Evolutionary conservation across 2,329 filamentous ascomycete species (phyloP).

Genomic region (Pyrenophora tritici-repentis): DNA sequence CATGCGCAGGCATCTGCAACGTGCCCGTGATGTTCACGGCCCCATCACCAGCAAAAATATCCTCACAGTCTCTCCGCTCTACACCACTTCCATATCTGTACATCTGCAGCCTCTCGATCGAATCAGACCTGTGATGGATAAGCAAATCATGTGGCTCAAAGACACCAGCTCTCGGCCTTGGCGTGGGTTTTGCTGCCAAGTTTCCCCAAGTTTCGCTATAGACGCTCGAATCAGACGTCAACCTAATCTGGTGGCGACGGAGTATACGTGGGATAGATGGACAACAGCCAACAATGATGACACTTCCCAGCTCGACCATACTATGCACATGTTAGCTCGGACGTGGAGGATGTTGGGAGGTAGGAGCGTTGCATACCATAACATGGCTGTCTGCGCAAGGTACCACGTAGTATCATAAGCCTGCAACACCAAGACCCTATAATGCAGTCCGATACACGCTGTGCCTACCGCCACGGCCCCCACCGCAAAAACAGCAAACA

Average conservation of each 20-base stretch:
- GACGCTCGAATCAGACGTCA: no score
- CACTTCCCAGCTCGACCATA: neutral
- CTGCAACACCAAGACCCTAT: neutral
- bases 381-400: neutral
- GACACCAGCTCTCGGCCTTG: neutral
- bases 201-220: neutral
- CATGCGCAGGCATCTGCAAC: neutral
- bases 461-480: neutral
- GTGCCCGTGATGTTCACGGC: no score
- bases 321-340: neutral
- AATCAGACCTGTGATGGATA: neutral
- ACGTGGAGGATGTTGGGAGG: neutral
- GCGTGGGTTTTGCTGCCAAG: no score
- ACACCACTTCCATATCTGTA: neutral
- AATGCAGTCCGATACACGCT: neutral
- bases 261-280: neutral
- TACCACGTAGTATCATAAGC: neutral
- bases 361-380: neutral
- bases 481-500: constrained; percentile 21
- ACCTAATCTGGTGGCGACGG: neutral
- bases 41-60: neutral
- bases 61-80: neutral
- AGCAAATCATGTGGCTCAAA: neutral
- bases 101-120: neutral
- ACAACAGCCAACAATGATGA: constrained; percentile 2